A percentile compares a stretch with the other conserved stretches of the same genome.
phyloP scores from a whole-genome alignment of 2,329 filamentous ascomycete species.

The Fusarium chlamydosporum region DNA sequence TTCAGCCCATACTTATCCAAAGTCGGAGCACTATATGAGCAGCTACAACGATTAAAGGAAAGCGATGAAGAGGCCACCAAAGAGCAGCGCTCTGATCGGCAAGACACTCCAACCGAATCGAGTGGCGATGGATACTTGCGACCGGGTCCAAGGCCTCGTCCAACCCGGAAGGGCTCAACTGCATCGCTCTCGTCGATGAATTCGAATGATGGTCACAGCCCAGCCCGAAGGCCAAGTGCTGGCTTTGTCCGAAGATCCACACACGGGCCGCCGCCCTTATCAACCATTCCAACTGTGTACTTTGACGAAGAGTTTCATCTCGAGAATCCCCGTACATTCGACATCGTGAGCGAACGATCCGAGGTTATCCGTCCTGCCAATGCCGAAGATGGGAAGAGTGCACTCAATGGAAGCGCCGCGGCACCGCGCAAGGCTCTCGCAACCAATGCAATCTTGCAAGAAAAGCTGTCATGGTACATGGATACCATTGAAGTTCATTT shows the following conservation, averaged over 20 bases:
- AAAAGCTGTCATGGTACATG: conserved; percentile 99
- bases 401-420: conserved; percentile 69
- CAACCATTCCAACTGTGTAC: conserved; percentile 92
- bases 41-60: conserved; percentile 86
- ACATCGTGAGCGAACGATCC: conserved; percentile 94
- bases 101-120: conserved; percentile 60
- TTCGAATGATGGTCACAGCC: conserved; percentile 63
- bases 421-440: conserved; percentile 85
- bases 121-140: conserved; percentile 62
- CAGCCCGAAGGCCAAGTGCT: conserved; percentile 62
- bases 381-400: conserved; percentile 68
- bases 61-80: conserved; percentile 74
- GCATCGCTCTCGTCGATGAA: conserved; percentile 66
- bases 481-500: conserved; percentile 98
- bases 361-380: conserved; percentile 86
- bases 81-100: conserved; percentile 57
- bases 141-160: conserved; percentile 55
- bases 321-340: conserved; percentile 95
- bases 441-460: conserved; percentile 96
- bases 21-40: conserved; percentile 89
- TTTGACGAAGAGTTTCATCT: conserved; percentile 96
- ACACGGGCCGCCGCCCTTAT: conserved; percentile 85
- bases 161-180: conserved; percentile 54
- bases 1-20: conserved; percentile 89
- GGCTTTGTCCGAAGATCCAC: conserved; percentile 69